Evolutionary conservation across 1,284 basidiomycete genomes (phyloP).

Genomic region (Golubevia sp.): DNA sequence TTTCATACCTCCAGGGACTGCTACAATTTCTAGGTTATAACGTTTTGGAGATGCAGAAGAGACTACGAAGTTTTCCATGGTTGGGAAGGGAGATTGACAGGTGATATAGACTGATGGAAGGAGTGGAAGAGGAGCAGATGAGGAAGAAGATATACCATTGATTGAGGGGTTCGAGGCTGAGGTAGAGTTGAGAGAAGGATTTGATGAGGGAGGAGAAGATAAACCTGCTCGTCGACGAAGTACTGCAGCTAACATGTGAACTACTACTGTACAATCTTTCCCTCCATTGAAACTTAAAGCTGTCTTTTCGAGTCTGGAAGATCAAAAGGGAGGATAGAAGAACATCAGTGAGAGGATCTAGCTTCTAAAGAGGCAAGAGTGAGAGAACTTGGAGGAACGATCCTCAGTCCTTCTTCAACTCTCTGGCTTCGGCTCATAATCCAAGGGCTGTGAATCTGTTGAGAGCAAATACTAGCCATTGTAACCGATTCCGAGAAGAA

Average conservation of each 20-base stretch:
- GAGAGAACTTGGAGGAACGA: neutral
- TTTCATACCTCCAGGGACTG: constrained; percentile 80
- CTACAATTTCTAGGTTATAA: constrained; percentile 82
- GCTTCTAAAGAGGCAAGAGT: neutral
- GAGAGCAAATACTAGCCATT: too few relatives aligned
- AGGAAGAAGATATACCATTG: neutral
- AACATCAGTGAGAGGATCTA: neutral
- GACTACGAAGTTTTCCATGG: constrained; percentile 82
- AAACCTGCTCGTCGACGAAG: constrained; percentile 64
- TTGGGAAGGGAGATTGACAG: constrained; percentile 81
- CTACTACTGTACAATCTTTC: constrained; percentile 94
- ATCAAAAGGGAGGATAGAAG: neutral
- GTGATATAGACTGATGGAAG: constrained; percentile 87
- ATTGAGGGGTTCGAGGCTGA: constrained; percentile 17
- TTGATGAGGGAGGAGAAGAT: constrained; percentile 61
- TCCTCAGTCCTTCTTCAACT: too few relatives aligned
- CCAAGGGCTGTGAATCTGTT: too few relatives aligned
- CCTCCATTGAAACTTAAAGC: constrained; percentile 96
- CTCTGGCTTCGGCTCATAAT: too few relatives aligned
- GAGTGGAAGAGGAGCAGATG: constrained; percentile 60
- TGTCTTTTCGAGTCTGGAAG: constrained; percentile 64
- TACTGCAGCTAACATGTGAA: constrained; percentile 80
- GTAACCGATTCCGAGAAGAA: too few relatives aligned
- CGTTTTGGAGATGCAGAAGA: constrained; percentile 65
- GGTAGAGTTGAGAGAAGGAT: constrained; percentile 12